Evolutionary conservation across 768 basidiomycete genomes (phyloP), one percentile per base, ranked within the genome.

Genomic region (Russula vinacea): DNA sequence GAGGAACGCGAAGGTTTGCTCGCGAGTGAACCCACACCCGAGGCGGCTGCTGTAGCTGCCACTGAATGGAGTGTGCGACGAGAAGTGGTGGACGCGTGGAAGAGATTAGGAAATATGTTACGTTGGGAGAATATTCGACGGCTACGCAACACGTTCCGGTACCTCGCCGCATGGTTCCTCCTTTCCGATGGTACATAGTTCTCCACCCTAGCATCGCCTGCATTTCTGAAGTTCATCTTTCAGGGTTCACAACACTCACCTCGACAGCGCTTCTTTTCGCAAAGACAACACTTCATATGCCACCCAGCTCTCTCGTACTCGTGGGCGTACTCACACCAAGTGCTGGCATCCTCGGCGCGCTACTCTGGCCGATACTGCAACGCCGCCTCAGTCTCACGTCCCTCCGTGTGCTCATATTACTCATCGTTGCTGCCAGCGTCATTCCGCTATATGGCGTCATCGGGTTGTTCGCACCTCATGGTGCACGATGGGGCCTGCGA

Each of bases 131-230:
- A 96, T 71, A 84, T 95, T 45, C 82, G 82, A 73, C 82, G 82
- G 58, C 78, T 98, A 17, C 81, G 82, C 35, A 88, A 93, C 70
- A 94, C 94, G 1, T 98, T 95, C 79, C 82, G 82, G 68, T 98
- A 92, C 70, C 86, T 98, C 49, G 83, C 87, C 6, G 93, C 96
- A 0, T 98, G 95, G 94, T 95, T 97, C 73, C 80, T 98, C 14
- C 83, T 98, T 26, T 92, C 90, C 1, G 95, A 98, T 70, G 92
- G 93, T 90, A 58, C 50, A 83, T 37, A 74, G 35, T 11, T 0
- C 5, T n/a, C 5, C 39, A 4, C 11, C 17, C 19, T 33, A 6
- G 5, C 17, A 22, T 2, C 24, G 24, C 10, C 33, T n/a, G 14
- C 50, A 42, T 47, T 56, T 52, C 61, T 53, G 10, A n/a, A 22